A percentile compares a stretch with the other conserved stretches of the same genome.
phyloP scores from a whole-genome alignment of 1,284 basidiomycete genomes.

The Ganoderma lucidum region DNA sequence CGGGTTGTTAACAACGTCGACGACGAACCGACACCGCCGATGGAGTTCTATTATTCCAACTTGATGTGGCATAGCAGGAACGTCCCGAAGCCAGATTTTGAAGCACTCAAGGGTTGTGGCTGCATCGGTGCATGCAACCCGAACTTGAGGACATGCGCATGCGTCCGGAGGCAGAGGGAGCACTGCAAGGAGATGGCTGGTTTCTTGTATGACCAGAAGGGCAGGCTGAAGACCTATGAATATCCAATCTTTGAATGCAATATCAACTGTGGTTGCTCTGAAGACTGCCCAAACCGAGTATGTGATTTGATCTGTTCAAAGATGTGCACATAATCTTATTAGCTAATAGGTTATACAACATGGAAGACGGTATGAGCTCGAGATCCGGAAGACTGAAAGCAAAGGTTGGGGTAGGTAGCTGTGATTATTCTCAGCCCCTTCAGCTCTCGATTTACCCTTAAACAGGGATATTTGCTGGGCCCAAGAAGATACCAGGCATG shows the following conservation, averaged over 20 bases:
- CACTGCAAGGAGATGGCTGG: constrained; percentile 50
- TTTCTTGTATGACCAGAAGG: constrained; percentile 73
- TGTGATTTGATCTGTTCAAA: constrained; percentile 33
- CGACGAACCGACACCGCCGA: constrained; percentile 68
- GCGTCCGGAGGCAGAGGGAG: constrained; percentile 63
- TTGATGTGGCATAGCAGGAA: constrained; percentile 73
- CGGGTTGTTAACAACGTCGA: constrained; percentile 72
- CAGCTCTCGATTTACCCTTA: neutral
- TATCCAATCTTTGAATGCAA: constrained; percentile 91
- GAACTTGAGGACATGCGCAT: constrained; percentile 71
- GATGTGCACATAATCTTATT: neutral
- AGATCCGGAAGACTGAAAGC: constrained; percentile 70
- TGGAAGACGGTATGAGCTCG: constrained; percentile 71
- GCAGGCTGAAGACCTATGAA: constrained; percentile 56
- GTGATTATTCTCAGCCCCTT: constrained; percentile 22
- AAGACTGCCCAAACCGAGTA: constrained; percentile 85
- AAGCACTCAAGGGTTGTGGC: constrained; percentile 68
- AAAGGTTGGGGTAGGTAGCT: constrained; percentile 81
- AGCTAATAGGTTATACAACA: constrained; percentile 77
- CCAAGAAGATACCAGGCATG: constrained; percentile 69
- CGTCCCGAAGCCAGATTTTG: constrained; percentile 72
- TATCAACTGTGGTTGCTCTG: constrained; percentile 80
- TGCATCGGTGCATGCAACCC: constrained; percentile 81
- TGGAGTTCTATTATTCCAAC: constrained; percentile 85
- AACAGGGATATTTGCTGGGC: constrained; percentile 72